phyloP scores from a whole-genome alignment of 441 rosid species.

The Adansonia madagascariensis region DNA sequence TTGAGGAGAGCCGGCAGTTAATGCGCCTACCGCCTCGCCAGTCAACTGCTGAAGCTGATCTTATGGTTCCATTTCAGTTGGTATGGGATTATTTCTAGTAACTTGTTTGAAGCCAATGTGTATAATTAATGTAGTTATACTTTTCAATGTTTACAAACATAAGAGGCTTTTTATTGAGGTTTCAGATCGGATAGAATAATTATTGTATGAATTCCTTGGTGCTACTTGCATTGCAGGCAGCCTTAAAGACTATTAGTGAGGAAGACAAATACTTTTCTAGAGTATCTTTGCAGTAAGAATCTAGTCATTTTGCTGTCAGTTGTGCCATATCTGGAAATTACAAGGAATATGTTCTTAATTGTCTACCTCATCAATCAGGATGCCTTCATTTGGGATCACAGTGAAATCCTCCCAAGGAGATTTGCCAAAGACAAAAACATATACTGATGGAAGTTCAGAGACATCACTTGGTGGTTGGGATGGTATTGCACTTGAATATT shows the following conservation, averaged over 20 bases:
- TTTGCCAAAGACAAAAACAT: slow-evolving; percentile 54
- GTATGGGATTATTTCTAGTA: slow-evolving; percentile 45
- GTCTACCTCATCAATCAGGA: slow-evolving; percentile 48
- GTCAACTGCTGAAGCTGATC: slow-evolving; percentile 97
- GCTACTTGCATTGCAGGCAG: slow-evolving; percentile 67
- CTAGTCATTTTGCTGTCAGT: slow-evolving; percentile 25
- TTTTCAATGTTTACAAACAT: slow-evolving; percentile 21
- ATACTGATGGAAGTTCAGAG: slow-evolving; percentile 54
- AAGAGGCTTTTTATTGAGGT: slow-evolving; percentile 23
- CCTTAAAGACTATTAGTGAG: slow-evolving; percentile 86
- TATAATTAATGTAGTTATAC: background rate
- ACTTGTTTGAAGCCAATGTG: background rate
- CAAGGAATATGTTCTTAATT: slow-evolving; percentile 9
- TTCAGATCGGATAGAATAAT: slow-evolving; percentile 14
- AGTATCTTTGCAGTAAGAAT: slow-evolving; percentile 79
- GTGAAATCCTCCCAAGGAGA: slow-evolving; percentile 74
- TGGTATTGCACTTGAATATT: slow-evolving; percentile 88
- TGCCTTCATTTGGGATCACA: slow-evolving; percentile 85
- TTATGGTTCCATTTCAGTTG: slow-evolving; percentile 93
- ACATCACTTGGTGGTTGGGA: slow-evolving; percentile 88
- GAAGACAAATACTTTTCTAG: slow-evolving; percentile 89
- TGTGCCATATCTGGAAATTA: background rate
- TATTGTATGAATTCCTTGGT: slow-evolving; percentile 24
- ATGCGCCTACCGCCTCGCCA: slow-evolving; percentile 99
- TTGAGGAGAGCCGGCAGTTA: slow-evolving; percentile 93